Conservation (phyloP, 768 basidiomycete species). For the Podaxis mareebaensis region DNA sequence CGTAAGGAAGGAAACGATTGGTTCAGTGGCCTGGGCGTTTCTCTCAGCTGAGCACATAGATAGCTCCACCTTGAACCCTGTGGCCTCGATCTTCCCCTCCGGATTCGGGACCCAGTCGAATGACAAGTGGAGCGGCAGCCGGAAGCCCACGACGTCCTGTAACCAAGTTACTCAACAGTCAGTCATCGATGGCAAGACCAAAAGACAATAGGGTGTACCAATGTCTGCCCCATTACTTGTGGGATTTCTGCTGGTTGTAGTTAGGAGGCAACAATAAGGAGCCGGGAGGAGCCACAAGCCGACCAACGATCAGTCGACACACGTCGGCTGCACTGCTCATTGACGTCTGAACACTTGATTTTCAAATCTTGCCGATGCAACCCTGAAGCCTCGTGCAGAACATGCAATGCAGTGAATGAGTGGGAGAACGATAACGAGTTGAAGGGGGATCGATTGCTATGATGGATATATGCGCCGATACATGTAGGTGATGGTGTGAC, state of each 20-base stretch:
- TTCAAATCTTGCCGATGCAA: not conserved
- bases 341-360: no score
- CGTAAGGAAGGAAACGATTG: no score
- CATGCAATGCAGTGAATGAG: not conserved
- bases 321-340: no score
- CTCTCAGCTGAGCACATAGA: no score
- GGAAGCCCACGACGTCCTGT: not conserved
- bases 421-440: not conserved
- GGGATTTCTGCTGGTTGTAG: not conserved
- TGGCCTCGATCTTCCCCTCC: not conserved
- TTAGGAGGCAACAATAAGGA: not conserved
- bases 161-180: not conserved
- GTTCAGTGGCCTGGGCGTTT: no score
- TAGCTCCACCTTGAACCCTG: no score
- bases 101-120: not conserved
- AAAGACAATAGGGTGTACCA: not conserved
- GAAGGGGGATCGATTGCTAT: not conserved
- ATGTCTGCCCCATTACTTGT: not conserved
- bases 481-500: not conserved
- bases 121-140: not conserved
- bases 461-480: not conserved
- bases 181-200: not conserved
- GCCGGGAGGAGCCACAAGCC: not conserved
- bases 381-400: not conserved
- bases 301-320: not conserved